Base-by-base conservation (phyloP, 2,329 filamentous ascomycete genomes). In the Trichoderma koningiopsis region DNA sequence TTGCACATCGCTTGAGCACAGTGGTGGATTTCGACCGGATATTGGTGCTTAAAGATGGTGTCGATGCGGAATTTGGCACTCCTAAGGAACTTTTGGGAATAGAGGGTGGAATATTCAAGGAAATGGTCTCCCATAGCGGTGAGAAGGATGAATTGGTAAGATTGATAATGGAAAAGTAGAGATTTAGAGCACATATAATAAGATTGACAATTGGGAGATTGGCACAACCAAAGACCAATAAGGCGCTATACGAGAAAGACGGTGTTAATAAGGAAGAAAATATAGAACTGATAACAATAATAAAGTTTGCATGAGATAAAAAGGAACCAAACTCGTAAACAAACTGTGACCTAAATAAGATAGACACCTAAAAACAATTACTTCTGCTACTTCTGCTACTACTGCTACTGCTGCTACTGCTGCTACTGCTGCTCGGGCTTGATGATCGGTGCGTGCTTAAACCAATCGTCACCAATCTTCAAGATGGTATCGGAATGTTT, bases 11-110 rank as follows among this genome's bases (percentile, higher is more conserved):
- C 0, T 79, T 92, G 49, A 89, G 87, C 74, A 92, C 90, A 0
- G 90, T 92, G 76, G 88, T 87, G 3, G 89, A 91, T 76, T 91
- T 91, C 72, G 89, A 92, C 76, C 83, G 85, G 69, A 89, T 92
- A 70, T 78, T 91, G 11, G 89, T 92, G 1, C 79, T 92, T 72
- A 86, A 86, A 66, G 88, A 88, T 33, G 89, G 90, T 0, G 79
- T 79, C 62, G 87, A 88, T 0, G 85, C 86, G n/a, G 90, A 92
- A 78, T 89, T 84, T 75, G 89, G 87, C 2, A 80, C 79, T 10
- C 89, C 89, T 5, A 79, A 74, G 71, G 85, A 88, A 73, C 76
- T 92, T 71, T 85, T 88, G 81, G 80, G 79, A 56, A 76, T 66
- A 35, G 63, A 81, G 10, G 77, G 73, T 2, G 83, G 84, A 0